These are phyloP conservation scores for Dactylellina drechsleri DNA, from an alignment of 2,329 filamentous ascomycete genomes.

Conservation along the genomic window DNA sequence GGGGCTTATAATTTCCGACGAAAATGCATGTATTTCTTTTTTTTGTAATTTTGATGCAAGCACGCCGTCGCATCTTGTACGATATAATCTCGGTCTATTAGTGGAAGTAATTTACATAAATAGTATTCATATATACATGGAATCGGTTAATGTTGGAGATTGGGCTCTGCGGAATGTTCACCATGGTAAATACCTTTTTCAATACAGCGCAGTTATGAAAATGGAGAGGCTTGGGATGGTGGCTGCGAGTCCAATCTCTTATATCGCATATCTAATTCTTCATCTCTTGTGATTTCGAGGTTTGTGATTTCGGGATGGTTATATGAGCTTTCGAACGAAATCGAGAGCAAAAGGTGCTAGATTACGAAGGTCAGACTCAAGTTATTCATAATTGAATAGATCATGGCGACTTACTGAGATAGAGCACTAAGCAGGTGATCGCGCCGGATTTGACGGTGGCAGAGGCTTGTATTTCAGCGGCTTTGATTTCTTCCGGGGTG, in stretches of 20 bases:
- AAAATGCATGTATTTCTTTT: conserved; percentile 9
- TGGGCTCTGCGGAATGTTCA: background rate
- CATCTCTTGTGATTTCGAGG: background rate
- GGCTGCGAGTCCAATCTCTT: background rate
- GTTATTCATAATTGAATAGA: background rate
- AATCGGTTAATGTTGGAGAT: conserved; percentile 21
- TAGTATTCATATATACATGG: conserved; percentile 8
- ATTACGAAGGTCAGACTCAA: background rate
- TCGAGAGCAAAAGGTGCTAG: conserved; percentile 69
- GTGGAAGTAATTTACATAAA: conserved; percentile 41
- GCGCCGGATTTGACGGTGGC: conserved; percentile 75
- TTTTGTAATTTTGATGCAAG: background rate
- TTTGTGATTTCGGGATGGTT: conserved; percentile 36
- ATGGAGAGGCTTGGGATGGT: background rate
- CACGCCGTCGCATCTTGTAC: conserved; percentile 29
- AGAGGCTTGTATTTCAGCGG: conserved; percentile 74
- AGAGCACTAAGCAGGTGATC: conserved; percentile 74
- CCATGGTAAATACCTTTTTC: background rate
- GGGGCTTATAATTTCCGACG: conserved; percentile 13
- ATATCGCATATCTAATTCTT: no score
- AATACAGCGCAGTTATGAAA: background rate
- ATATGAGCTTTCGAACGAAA: conserved; percentile 67
- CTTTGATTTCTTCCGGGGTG: conserved; percentile 73
- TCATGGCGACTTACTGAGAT: conserved; percentile 73
- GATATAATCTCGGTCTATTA: conserved; percentile 41